Base-by-base conservation (phyloP, 2,329 filamentous ascomycete genomes). In the Fonsecaea nubica region DNA sequence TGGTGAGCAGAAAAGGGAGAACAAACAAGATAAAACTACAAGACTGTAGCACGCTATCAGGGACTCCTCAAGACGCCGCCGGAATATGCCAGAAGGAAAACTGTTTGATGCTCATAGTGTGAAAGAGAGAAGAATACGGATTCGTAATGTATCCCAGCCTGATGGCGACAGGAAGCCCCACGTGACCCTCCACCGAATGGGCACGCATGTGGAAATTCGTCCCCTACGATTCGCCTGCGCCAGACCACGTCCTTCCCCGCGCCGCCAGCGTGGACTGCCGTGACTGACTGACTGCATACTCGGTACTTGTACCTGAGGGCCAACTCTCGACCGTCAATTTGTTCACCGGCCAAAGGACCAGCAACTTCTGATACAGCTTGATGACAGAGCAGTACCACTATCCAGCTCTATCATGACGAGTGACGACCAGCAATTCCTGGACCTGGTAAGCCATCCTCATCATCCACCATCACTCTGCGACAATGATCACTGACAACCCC, bases 401-500 rank as follows among this genome's bases (percentile, higher is more conserved):
- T 25, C 45, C 12, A 12, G n/a, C 13, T 42, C 52, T 78, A 85
- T 75, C 72, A 94, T 94, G 91, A 90, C 91, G 72, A 88, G 87
- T 76, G 90, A 93, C 77, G 90, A 92, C 76, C 89, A 92, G 80
- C 88, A 90, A 74, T 90, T 93, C 76, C 81, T 92, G 71, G 90
- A 92, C 79, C 84, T 90, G 76, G 91, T 93, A 81, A 71, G 70
- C n/a, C 15, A 13, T 54, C 42, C 45, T 12, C n/a, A n/a, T 50
- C 42, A 15, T 13, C 40, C 21, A 8, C 25, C 21, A 35, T 45
- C 25, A 55, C 13, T 18, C 42, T 15, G 9, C 21, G 33, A 30
- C 25, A 6, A 25, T 13, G 61, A 61, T 56, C 33, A 54, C 71
- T 71, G 59, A 65, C 65, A 50, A 38, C 63, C 50, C 35, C 57